A percentile compares a stretch with the other conserved stretches of the same genome.
Evolutionary conservation across 805 yeast genomes (phyloP).

Genomic region (Pichia nanzhaoensis): DNA sequence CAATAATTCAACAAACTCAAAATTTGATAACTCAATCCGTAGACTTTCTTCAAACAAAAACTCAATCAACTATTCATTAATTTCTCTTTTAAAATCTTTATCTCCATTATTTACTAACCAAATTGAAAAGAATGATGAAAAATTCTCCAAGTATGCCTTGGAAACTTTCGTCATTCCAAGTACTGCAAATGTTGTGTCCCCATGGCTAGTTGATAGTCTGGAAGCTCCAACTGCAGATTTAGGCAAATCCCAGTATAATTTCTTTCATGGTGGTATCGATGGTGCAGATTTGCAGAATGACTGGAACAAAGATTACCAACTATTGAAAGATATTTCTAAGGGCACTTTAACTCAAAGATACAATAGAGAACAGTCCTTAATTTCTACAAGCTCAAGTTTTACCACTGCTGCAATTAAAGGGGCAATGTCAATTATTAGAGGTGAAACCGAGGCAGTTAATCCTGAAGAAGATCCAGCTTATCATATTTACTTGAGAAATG

Average conservation of each 20-base stretch:
- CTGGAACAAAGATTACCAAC: conserved; percentile 89
- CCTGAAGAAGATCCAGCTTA: conserved; percentile 60
- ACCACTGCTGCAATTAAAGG: conserved; percentile 70
- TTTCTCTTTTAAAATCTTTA: conserved; percentile 51
- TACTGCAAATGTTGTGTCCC: conserved; percentile 53
- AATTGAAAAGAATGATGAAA: conserved; percentile 44
- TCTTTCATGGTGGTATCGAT: conserved; percentile 49
- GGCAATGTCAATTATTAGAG: conserved; percentile 68
- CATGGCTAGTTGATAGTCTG: conserved; percentile 60
- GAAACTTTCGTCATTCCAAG: conserved; percentile 58
- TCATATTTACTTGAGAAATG: conserved; percentile 70
- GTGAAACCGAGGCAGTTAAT: conserved; percentile 71
- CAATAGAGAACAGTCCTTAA: conserved; percentile 66
- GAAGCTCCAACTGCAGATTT: conserved; percentile 40
- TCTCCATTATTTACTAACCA: conserved; percentile 58
- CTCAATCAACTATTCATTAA: conserved; percentile 42
- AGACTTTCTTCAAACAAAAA: conserved; percentile 25
- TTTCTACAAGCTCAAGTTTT: conserved; percentile 70
- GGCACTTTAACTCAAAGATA: conserved; percentile 53
- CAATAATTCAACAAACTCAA: conserved; percentile 57
- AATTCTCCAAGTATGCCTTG: conserved; percentile 38
- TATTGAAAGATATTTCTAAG: conserved; percentile 64
- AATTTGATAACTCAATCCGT: conserved; percentile 58
- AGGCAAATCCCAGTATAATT: conserved; percentile 51
- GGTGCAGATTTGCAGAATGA: conserved; percentile 58